Conservation (phyloP, 2,329 filamentous ascomycete species). For the Talaromyces marneffei region DNA sequence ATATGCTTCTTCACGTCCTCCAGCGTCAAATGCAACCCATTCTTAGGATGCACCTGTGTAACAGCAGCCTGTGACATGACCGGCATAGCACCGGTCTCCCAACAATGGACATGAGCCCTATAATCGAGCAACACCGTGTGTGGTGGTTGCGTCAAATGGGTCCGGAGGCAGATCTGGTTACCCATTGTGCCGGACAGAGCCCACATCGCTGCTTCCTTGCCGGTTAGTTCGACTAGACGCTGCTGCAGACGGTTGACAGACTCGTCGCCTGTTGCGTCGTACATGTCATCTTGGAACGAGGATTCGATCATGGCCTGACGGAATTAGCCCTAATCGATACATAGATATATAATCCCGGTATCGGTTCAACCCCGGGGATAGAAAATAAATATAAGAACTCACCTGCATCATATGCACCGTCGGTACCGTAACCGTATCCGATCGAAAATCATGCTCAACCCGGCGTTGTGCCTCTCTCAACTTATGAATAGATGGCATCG, state of each 20-base stretch:
- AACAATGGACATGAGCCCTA: slow-evolving; percentile 30
- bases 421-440: slow-evolving; percentile 25
- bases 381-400: not conserved
- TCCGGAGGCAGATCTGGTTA: slow-evolving; percentile 34
- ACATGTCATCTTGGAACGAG: slow-evolving; percentile 33
- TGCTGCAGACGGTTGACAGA: slow-evolving; percentile 27
- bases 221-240: slow-evolving; percentile 27
- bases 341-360: not conserved
- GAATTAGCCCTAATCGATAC: slow-evolving; percentile 11
- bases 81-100: slow-evolving; percentile 27
- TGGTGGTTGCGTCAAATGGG: slow-evolving; percentile 29
- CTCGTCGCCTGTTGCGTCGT: slow-evolving; percentile 26
- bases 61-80: slow-evolving; percentile 30
- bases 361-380: not conserved
- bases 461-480: slow-evolving; percentile 14
- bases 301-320: slow-evolving; percentile 26
- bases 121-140: slow-evolving; percentile 31
- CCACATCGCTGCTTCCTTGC: slow-evolving; percentile 30
- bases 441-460: slow-evolving; percentile 23
- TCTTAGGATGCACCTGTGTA: slow-evolving; percentile 25
- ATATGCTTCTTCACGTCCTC: slow-evolving; percentile 29
- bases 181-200: slow-evolving; percentile 36
- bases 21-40: slow-evolving; percentile 31
- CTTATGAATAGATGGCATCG: slow-evolving; percentile 12
- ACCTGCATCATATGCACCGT: slow-evolving; percentile 26